phyloP scores from a whole-genome alignment of 2,329 filamentous ascomycete genomes.

The Pseudogymnoascus sp. region DNA sequence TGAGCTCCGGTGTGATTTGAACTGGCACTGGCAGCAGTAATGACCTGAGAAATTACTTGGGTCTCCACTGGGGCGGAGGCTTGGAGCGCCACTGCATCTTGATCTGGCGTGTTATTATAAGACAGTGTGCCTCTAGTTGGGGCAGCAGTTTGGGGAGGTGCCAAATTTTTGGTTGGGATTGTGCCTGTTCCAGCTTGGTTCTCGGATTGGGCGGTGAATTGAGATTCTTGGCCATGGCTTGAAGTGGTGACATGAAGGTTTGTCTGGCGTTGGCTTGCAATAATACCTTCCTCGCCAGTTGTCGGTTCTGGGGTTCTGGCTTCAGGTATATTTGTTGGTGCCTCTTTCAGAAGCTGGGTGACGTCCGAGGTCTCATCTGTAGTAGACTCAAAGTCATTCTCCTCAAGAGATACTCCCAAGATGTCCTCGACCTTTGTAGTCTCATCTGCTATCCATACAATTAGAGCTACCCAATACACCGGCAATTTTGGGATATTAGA shows the following conservation, averaged over 20 bases:
- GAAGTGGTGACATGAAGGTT: not conserved
- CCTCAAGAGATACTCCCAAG: not conserved
- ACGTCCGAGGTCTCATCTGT: not conserved
- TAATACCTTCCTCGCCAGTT: not conserved
- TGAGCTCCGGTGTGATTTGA: not conserved
- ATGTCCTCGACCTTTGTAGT: not conserved
- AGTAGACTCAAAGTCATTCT: not conserved
- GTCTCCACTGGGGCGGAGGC: not conserved
- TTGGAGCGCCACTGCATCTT: not conserved
- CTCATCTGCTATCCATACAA: not conserved
- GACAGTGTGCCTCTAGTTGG: too few species aligned
- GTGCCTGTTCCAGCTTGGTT: not conserved
- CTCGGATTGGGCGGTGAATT: not conserved
- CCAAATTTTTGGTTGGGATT: not conserved
- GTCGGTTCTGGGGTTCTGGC: too few species aligned
- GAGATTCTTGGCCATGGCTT: not conserved
- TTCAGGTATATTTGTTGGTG: not conserved
- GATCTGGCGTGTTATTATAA: too few species aligned
- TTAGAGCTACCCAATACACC: not conserved
- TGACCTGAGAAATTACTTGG: not conserved
- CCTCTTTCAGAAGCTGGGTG: not conserved
- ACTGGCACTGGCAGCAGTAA: not conserved
- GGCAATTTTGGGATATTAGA: not conserved
- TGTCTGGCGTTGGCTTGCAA: not conserved
- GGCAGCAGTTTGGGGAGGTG: not conserved